Evolutionary conservation across 2,329 filamentous ascomycete species (phyloP).

Genomic region (Arthroderma sp.): DNA sequence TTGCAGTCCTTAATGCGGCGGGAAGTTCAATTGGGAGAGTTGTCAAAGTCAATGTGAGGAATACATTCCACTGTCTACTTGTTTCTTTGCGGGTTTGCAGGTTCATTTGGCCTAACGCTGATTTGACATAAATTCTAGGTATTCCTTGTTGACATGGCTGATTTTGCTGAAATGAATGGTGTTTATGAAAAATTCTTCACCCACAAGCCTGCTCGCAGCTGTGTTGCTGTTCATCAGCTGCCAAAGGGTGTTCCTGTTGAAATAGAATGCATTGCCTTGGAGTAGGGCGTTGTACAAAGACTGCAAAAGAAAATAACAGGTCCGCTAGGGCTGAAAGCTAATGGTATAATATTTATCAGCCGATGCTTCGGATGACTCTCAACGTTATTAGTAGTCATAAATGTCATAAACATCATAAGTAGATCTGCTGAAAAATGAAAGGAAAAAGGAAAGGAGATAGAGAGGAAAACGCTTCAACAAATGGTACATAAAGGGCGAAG

Average conservation of each 20-base stretch:
- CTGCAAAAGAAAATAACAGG: too few species aligned
- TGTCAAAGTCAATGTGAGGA: constrained; percentile 62
- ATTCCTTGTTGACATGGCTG: constrained; percentile 81
- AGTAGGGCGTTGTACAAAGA: not conserved
- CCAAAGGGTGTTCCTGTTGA: constrained; percentile 52
- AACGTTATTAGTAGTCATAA: too few species aligned
- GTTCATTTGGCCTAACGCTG: too few species aligned
- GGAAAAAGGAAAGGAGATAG: too few species aligned
- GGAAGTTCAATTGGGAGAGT: constrained; percentile 66
- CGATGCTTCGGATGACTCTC: too few species aligned
- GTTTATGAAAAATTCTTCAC: constrained; percentile 58
- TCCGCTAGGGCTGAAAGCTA: too few species aligned
- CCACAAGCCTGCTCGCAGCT: constrained; percentile 50
- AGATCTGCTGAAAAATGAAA: too few species aligned
- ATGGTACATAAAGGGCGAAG: too few species aligned
- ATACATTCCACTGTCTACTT: constrained; percentile 1
- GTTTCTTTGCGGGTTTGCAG: too few species aligned
- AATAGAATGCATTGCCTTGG: constrained; percentile 50
- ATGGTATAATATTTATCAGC: too few species aligned
- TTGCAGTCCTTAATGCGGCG: constrained; percentile 69
- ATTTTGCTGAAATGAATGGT: constrained; percentile 71
- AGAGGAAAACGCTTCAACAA: too few species aligned
- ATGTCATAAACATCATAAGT: too few species aligned
- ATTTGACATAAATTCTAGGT: constrained; percentile 32
- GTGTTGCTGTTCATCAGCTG: constrained; percentile 49